Percentiles rank a stretch among this genome's conserved stretches.
Conservation (phyloP, 176 grass and related monocot species). For the Poa pratensis region DNA sequence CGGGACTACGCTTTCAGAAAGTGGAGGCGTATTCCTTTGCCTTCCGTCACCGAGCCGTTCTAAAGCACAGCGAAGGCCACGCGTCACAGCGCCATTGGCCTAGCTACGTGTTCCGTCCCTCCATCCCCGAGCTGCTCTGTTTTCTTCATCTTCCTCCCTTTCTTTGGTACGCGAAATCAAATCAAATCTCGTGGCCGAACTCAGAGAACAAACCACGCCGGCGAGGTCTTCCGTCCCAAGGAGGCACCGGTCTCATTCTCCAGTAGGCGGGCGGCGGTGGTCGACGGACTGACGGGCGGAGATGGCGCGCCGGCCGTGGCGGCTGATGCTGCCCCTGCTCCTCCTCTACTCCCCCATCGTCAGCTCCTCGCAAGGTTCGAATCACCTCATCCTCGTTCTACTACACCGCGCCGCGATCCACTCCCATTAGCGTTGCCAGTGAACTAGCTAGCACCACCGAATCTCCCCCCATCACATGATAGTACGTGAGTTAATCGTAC, state of each 20-base stretch:
- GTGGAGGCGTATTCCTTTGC: background rate
- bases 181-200: background rate
- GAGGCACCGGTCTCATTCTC: background rate
- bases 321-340: constrained; percentile 9
- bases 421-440: background rate
- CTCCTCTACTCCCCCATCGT: constrained; percentile 18
- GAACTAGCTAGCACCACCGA: background rate
- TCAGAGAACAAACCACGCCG: background rate
- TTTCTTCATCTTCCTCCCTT: background rate
- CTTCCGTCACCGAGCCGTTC: background rate
- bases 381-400: background rate
- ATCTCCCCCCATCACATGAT: background rate
- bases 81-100: background rate
- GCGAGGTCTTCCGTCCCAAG: background rate
- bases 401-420: background rate
- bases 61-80: background rate
- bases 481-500: too few species aligned
- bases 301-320: constrained; percentile 6
- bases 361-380: background rate
- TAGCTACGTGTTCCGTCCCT: constrained; percentile 9
- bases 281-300: background rate
- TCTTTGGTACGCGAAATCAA: background rate
- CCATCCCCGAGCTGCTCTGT: background rate
- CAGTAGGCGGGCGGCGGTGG: background rate
- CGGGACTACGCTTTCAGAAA: background rate